Evolutionary conservation across 352 stramenopile species (phyloP).

Genomic region (Pelagophyceae sp.): DNA sequence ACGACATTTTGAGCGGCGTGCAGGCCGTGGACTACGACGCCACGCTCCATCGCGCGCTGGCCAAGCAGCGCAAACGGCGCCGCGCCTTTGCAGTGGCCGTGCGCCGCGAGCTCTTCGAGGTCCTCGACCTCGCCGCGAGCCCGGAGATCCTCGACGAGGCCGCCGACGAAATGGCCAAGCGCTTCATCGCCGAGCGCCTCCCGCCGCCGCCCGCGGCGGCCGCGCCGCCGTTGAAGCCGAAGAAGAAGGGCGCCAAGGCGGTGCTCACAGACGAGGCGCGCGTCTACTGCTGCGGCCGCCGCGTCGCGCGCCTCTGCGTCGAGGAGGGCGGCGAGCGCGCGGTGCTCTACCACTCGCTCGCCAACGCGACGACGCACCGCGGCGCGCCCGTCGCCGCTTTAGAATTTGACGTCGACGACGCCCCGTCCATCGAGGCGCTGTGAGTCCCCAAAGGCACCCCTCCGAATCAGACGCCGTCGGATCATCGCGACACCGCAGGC

Average conservation of each 20-base stretch:
- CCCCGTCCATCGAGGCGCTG: conserved; percentile 58
- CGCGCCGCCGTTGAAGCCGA: conserved; percentile 21
- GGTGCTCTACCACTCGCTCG: conserved; percentile 67
- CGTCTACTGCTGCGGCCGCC: conserved; percentile 36
- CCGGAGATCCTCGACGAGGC: conserved; percentile 54
- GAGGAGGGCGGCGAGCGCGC: conserved; percentile 64
- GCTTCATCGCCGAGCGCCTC: conserved; percentile 55
- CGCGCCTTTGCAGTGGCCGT: background rate
- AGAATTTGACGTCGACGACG: conserved; percentile 68
- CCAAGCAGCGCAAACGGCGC: background rate
- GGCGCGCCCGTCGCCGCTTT: conserved; percentile 53
- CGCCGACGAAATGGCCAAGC: conserved; percentile 56
- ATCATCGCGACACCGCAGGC: too few relatives aligned
- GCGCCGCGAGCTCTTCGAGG: background rate
- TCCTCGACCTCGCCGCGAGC: conserved; percentile 30
- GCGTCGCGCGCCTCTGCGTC: conserved; percentile 57
- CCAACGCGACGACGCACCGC: conserved; percentile 60
- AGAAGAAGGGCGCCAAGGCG: too few relatives aligned
- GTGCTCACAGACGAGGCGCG: background rate
- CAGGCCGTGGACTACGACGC: background rate
- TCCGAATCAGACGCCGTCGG: too few relatives aligned
- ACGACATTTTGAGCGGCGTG: background rate
- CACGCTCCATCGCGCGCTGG: background rate
- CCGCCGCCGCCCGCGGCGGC: conserved; percentile 37
- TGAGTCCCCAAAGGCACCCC: too few relatives aligned